Base-by-base conservation (phyloP, 371 early-diverging fungal species). In the Blastocladiella emersonii region DNA sequence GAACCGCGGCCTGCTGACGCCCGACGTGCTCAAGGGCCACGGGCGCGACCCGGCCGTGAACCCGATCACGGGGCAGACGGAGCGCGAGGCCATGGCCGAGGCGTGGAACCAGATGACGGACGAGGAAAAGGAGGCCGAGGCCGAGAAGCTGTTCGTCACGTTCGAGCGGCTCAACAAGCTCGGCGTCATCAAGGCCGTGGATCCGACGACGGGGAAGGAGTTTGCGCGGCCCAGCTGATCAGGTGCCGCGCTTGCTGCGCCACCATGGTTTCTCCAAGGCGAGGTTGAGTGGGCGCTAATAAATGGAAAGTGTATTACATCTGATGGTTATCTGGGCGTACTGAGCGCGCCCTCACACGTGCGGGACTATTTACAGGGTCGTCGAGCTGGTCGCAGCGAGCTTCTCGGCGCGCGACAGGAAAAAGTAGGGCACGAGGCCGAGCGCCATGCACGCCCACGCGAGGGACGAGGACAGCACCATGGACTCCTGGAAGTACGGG, bases 91-190 rank as follows among this genome's bases (percentile, higher is more conserved):
- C 3, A 64, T 71, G 35, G 75, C 74, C 30, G 63, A 71, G 27
- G 70, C 74, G 35, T 81, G 78, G 64, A 74, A 77, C 23, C 63
- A 82, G 17, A 91, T 97, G 93, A 95, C 93, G 19, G 92, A 92
- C 35, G 96, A 93, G 71, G 95, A 97, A 69, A 93, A 93, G 72
- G 94, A 95, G 69, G 73, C 84, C 34, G 98, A 97, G 70, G 93
- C 95, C 2, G 92, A 93, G 71, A 78, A 82, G 35, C 66, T 97
- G 67, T 85, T 95, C 75, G 93, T 91, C 0, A 74, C 94, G 69
- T 91, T 97, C 78, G 94, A 95, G 65, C 77, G 90, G 68, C 72
- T 95, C 56, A 89, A 96, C 64, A 85, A 86, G 68, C 91, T 89
- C 6, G 96, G 96, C 12, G 76, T 95, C 12, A 84, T 92, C 62